Percentiles rank a stretch among this genome's conserved stretches.
Conservation (phyloP, 345 rosid species). For the Lumnitzera littorea region DNA sequence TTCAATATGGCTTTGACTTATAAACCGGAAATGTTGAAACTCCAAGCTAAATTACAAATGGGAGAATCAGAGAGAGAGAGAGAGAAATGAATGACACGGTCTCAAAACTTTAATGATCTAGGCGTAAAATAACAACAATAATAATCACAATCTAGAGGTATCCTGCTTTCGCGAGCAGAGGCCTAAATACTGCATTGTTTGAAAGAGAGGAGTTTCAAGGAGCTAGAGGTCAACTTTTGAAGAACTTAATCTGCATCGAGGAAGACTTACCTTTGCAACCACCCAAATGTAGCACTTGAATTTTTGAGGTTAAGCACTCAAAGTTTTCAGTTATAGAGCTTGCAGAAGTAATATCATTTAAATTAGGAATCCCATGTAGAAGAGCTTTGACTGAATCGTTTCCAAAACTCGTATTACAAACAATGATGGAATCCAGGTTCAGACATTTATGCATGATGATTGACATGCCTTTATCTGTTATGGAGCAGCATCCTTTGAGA, state of each 20-base stretch:
- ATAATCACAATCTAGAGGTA: too few species aligned
- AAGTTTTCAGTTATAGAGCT: constrained; percentile 18
- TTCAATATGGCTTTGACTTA: too few species aligned
- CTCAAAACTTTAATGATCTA: neutral
- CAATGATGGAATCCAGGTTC: constrained; percentile 49
- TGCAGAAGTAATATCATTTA: constrained; percentile 20
- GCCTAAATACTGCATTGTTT: too few species aligned
- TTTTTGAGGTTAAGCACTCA: constrained; percentile 35
- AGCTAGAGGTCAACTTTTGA: too few species aligned
- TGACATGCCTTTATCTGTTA: constrained; percentile 66
- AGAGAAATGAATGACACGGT: neutral
- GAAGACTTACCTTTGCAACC: constrained; percentile 55
- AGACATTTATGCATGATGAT: constrained; percentile 35
- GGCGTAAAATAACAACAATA: neutral
- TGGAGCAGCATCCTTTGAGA: constrained; percentile 59
- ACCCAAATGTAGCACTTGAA: constrained; percentile 66
- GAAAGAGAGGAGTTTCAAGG: too few species aligned
- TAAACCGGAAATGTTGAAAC: too few species aligned
- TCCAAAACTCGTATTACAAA: constrained; percentile 69
- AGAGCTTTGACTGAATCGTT: constrained; percentile 48
- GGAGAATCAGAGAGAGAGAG: too few species aligned
- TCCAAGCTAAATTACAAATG: too few species aligned
- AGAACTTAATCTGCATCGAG: too few species aligned
- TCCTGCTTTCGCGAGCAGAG: too few species aligned
- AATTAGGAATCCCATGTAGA: constrained; percentile 20